Conservation (phyloP, 148 eudicot species). For the Polygonum maritimum region DNA sequence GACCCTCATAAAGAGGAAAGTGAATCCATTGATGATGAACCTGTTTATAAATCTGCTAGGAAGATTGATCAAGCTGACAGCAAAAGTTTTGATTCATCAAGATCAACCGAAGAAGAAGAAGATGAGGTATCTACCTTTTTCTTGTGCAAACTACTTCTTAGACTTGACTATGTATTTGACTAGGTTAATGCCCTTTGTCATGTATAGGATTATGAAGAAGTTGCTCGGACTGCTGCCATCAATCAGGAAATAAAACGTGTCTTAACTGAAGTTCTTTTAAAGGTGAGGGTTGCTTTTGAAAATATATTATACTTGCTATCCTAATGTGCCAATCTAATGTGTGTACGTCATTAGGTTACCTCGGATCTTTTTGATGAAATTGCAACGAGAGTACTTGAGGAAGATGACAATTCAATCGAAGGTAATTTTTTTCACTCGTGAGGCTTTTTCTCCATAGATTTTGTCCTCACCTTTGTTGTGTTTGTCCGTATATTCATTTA, state of each 20-base stretch:
- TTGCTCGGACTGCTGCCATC: constrained; percentile 68
- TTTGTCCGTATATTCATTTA: constrained; percentile 6
- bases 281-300: constrained; percentile 39
- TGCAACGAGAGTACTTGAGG: constrained; percentile 78
- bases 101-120: constrained; percentile 82
- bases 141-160: not conserved
- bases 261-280: constrained; percentile 85
- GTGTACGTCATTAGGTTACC: constrained; percentile 53
- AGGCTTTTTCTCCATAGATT: not conserved
- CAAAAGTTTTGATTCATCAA: constrained; percentile 72
- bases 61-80: constrained; percentile 68
- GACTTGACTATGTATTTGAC: not conserved
- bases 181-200: not conserved
- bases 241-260: constrained; percentile 96
- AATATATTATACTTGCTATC: not conserved
- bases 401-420: constrained; percentile 49
- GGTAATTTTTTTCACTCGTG: constrained; percentile 26
- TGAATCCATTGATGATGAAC: constrained; percentile 65
- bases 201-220: constrained; percentile 71
- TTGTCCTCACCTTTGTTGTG: not conserved
- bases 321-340: not conserved
- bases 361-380: constrained; percentile 92
- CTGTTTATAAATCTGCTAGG: constrained; percentile 33
- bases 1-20: constrained; percentile 41
- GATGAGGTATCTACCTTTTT: constrained; percentile 26